A percentile compares a stretch with the other conserved stretches of the same genome.
Conservation (phyloP, 2,329 filamentous ascomycete genomes). For the Zymoseptoria tritici region DNA sequence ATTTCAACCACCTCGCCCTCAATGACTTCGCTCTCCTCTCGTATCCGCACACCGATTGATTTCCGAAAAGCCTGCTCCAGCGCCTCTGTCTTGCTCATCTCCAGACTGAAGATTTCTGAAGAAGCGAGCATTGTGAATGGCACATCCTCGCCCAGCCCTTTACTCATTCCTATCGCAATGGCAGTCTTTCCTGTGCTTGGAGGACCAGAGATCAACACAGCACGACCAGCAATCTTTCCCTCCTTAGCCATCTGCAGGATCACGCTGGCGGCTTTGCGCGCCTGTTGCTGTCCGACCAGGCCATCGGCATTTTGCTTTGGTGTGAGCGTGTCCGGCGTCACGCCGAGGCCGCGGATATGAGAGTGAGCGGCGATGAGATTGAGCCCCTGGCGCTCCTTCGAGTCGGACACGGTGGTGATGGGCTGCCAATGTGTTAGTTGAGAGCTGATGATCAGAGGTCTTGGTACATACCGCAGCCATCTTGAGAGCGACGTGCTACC, state of each 20-base stretch:
- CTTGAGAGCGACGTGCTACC: neutral
- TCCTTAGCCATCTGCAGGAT: constrained; percentile 99
- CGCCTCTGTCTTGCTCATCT: constrained; percentile 99
- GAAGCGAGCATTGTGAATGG: constrained; percentile 94
- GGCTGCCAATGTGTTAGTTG: constrained; percentile 33
- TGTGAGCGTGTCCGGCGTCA: constrained; percentile 85
- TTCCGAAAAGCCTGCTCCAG: constrained; percentile 98
- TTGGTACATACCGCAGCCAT: neutral
- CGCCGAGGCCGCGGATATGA: constrained; percentile 90
- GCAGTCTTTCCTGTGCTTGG: constrained; percentile 97
- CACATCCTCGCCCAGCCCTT: constrained; percentile 82
- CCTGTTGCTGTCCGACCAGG: constrained; percentile 92
- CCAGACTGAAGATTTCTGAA: constrained; percentile 95
- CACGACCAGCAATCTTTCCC: constrained; percentile 93
- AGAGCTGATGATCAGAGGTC: neutral
- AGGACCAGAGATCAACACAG: constrained; percentile 88
- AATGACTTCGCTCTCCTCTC: constrained; percentile 98
- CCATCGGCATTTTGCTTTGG: constrained; percentile 81
- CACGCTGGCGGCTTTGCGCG: constrained; percentile 89
- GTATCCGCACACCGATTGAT: constrained; percentile 95
- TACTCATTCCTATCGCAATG: constrained; percentile 97
- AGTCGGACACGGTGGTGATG: constrained; percentile 83
- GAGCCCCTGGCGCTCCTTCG: constrained; percentile 89
- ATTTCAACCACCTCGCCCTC: constrained; percentile 99
- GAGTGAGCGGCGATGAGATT: constrained; percentile 98